phyloP scores from a whole-genome alignment of 1,284 basidiomycete genomes.

The Clitocybe nebularis region DNA sequence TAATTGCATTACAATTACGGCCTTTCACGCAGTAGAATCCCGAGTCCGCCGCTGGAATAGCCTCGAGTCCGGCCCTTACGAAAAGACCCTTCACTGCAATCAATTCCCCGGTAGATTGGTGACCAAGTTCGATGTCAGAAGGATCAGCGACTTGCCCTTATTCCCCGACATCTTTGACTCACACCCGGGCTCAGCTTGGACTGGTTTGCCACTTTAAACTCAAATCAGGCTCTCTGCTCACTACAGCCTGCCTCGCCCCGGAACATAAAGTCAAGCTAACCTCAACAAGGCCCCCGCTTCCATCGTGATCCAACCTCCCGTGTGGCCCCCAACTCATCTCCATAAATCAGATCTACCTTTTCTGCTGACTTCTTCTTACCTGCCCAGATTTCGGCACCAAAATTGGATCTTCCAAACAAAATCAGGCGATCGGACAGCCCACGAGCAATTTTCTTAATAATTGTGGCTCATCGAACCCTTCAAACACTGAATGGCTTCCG shows the following conservation, averaged over 20 bases:
- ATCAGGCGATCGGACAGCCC: conserved; percentile 13
- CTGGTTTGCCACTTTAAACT: conserved; percentile 1
- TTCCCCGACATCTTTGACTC: conserved; percentile 14
- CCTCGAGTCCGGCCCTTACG: background rate
- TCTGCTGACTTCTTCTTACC: conserved; percentile 15
- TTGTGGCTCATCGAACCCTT: conserved; percentile 8
- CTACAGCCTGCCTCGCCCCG: background rate
- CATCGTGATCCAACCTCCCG: conserved; percentile 25
- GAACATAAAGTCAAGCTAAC: background rate
- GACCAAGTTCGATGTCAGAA: conserved; percentile 20
- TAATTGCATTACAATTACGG: too few relatives aligned
- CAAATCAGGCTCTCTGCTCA: background rate
- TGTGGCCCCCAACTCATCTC: conserved; percentile 10
- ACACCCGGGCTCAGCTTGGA: conserved; percentile 14
- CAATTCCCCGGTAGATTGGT: conserved; percentile 3
- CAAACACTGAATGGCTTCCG: conserved; percentile 12
- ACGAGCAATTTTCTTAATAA: conserved; percentile 7
- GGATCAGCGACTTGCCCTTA: conserved; percentile 21
- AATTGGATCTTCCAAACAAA: conserved; percentile 15
- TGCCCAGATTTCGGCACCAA: conserved; percentile 12
- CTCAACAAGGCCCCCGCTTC: conserved; percentile 18
- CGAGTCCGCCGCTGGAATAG: too few relatives aligned
- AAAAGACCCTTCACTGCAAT: background rate
- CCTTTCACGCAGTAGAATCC: too few relatives aligned
- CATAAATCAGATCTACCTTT: conserved; percentile 18